Base-by-base conservation (phyloP, 1,284 basidiomycete species). In the Sparassis latifolia region DNA sequence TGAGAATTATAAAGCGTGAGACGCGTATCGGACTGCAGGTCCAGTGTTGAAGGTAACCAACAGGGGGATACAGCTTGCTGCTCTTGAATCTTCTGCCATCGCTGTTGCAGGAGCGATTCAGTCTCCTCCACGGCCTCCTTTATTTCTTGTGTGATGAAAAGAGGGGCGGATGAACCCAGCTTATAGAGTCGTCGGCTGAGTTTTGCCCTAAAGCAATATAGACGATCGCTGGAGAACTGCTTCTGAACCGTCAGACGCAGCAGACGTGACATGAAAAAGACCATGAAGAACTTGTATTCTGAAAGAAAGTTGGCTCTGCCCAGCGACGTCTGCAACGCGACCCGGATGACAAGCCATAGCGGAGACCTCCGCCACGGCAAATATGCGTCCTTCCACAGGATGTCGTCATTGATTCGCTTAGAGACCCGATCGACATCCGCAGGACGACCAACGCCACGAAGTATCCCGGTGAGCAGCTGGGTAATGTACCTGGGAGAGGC, bases 311-410 rank as follows among this genome's bases (percentile, higher is more conserved):
- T 55, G 10, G 45, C 46, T n/a, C 44, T 42, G n/a, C 50, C 41
- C 4, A 77, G 60, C 0, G 72, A 63, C 0, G 70, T 72, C 50
- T 80, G 78, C 2, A 79, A 52, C 0, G 69, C 66, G 2, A 79
- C 70, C 5, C 74, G 71, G 37, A 77, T 59, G 20, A 75, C 56
- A 3, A 76, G 66, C 74, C 49, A 50, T 10, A 47, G 28, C 12
- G 73, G 62, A 3, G 73, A 72, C 12, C 77, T 64, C 12, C 74
- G 60, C 76, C 76, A 78, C 9, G 75, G 75, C 10, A 63, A 60
- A 31, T 51, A 48, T 1, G 69, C 62, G 33, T 62, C 48, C 4
- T 66, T 35, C 69, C 70, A 75, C 7, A 76, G 49, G n/a, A 77
- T 67, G 30, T 79, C 73, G 51, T 79, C 75, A 9, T 62, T 66